Percentiles rank a stretch among this genome's conserved stretches.
Evolutionary conservation across 768 basidiomycete species (phyloP).

Genomic region (Mycena kentingensis): DNA sequence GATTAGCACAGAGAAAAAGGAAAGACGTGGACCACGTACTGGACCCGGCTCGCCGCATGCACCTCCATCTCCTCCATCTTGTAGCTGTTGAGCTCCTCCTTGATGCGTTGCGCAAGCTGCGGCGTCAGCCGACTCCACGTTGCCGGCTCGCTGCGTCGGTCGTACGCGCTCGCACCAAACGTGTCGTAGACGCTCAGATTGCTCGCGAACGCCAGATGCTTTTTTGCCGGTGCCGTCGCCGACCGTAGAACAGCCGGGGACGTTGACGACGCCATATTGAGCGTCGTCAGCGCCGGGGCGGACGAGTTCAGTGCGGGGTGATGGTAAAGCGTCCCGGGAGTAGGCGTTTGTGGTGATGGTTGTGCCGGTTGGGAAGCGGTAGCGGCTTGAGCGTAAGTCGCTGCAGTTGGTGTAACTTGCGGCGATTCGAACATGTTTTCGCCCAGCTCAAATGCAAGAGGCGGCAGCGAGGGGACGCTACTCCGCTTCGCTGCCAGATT

Average conservation of each 20-base stretch:
- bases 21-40: conserved; percentile 61
- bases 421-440: conserved; percentile 16
- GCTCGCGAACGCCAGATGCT: conserved; percentile 77
- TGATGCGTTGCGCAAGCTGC: conserved; percentile 92
- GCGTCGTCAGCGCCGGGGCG: conserved; percentile 78
- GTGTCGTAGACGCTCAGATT: conserved; percentile 96
- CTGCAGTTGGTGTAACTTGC: conserved; percentile 18
- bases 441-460: conserved; percentile 14
- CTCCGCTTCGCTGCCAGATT: conserved; percentile 7
- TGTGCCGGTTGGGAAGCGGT: background rate
- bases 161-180: conserved; percentile 89
- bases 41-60: conserved; percentile 87
- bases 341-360: conserved; percentile 12
- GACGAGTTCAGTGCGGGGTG: conserved; percentile 87
- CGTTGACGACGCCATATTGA: conserved; percentile 40
- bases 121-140: conserved; percentile 97
- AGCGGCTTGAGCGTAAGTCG: conserved; percentile 12
- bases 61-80: conserved; percentile 99
- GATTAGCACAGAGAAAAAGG: conserved; percentile 7
- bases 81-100: conserved; percentile 97
- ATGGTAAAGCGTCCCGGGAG: conserved; percentile 56
- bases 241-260: conserved; percentile 69
- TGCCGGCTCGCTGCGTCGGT: conserved; percentile 92
- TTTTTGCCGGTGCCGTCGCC: conserved; percentile 68
- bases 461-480: conserved; percentile 18